These are phyloP conservation scores for Verticillium albo-atrum DNA, from an alignment of 2,329 filamentous ascomycete genomes.

Conservation along the genomic window DNA sequence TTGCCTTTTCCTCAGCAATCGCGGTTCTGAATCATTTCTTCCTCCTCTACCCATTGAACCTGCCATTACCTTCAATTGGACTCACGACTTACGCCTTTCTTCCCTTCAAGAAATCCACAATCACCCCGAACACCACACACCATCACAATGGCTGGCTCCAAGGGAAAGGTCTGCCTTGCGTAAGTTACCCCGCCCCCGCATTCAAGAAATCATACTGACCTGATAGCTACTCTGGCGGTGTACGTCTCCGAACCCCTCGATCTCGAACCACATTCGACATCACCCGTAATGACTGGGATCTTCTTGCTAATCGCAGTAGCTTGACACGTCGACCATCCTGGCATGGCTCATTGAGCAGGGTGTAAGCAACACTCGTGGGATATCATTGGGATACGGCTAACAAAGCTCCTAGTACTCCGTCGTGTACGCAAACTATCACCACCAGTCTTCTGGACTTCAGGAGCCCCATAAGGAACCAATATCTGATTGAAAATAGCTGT, in stretches of 20 bases:
- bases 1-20: neutral
- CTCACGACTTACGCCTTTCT: neutral
- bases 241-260: neutral
- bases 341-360: constrained; percentile 7
- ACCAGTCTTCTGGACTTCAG: neutral
- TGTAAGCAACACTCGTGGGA: neutral
- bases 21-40: neutral
- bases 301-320: neutral
- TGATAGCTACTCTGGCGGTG: constrained; percentile 6
- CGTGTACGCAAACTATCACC: neutral
- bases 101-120: neutral
- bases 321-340: constrained; percentile 12
- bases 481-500: constrained; percentile 14
- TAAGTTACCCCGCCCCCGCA: constrained; percentile 1
- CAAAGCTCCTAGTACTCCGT: constrained; percentile 3
- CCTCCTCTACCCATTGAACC: neutral
- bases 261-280: neutral
- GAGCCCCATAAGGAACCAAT: too few relatives aligned
- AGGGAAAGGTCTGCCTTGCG: constrained; percentile 7
- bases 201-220: neutral
- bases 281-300: neutral
- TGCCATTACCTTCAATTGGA: neutral
- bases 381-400: neutral
- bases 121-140: neutral
- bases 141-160: constrained; percentile 5